A percentile compares a stretch with the other conserved stretches of the same genome.
phyloP scores from a whole-genome alignment of 306 rosid species.

The Rubus idaeus region DNA sequence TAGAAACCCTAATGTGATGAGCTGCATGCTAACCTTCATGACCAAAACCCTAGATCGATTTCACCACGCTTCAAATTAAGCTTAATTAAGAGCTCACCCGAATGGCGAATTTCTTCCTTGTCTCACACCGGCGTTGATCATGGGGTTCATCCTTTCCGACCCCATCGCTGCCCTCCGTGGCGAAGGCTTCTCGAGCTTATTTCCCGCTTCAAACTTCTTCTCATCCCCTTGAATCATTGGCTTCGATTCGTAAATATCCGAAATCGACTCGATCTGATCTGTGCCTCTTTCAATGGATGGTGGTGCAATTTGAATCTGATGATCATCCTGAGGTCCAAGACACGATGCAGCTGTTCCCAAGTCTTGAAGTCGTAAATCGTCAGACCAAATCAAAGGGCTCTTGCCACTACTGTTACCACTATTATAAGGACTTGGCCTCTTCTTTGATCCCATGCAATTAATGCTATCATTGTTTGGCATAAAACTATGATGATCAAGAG shows the following conservation, averaged over 20 bases:
- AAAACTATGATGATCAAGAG: conserved; percentile 50
- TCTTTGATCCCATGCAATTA: conserved; percentile 55
- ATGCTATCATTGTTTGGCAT: conserved; percentile 40
- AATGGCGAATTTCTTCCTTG: conserved; percentile 71
- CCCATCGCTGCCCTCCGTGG: conserved; percentile 59
- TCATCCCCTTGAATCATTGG: conserved; percentile 52
- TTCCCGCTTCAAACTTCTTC: conserved; percentile 55
- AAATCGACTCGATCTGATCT: conserved; percentile 58
- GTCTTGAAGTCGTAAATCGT: conserved; percentile 87
- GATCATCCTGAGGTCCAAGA: conserved; percentile 60
- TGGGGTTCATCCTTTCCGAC: conserved; percentile 70
- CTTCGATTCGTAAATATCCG: conserved; percentile 74
- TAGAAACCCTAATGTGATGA: conserved; percentile 29
- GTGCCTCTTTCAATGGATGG: conserved; percentile 52
- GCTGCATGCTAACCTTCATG: conserved; percentile 20
- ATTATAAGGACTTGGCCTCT: conserved; percentile 60
- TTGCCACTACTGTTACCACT: conserved; percentile 51
- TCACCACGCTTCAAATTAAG: conserved; percentile 38
- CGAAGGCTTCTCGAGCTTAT: conserved; percentile 80
- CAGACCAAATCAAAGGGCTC: conserved; percentile 84
- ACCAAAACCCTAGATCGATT: conserved; percentile 57
- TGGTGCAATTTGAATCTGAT: conserved; percentile 59
- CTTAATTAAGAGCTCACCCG: conserved; percentile 47
- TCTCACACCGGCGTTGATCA: conserved; percentile 54
- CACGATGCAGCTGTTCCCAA: conserved; percentile 75